Base-by-base conservation (phyloP, 495 filamentous ascomycete species). In the Pseudoneurospora amorphoporcata region DNA sequence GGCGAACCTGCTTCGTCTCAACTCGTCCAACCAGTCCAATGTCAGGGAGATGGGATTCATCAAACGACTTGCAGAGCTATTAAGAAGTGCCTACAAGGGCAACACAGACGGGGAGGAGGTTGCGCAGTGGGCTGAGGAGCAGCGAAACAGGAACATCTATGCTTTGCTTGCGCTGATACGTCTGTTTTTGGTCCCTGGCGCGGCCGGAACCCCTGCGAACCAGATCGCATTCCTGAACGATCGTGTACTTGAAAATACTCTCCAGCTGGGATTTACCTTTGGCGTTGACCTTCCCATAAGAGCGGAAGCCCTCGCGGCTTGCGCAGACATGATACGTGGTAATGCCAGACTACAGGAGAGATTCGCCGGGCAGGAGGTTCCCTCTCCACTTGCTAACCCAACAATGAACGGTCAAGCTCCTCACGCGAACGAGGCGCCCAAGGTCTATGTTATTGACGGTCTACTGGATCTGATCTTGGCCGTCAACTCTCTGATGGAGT, bases 1-100 rank as follows among this genome's bases (percentile, higher is more conserved):
- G 19, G 93, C 93, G 39, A 97, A 98, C 78, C 87, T 99, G 29
- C 84, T 98, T n/a, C 88, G 90, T 58, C 87, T 94, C 73, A 98
- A 98, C 78, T 84, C 90, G 32, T 93, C 94, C 32, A 99, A 98
- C 78, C 96, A 98, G 80, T 94, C 92, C 41, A 91, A 93, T 74
- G 98, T 99, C 78, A 86, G 95, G 68, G 96, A 99, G 79, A 95
- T 92, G 42, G 94, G 93, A 0, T 95, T 90, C 76, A 88, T 97
- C 32, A 86, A 89, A 39, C 90, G 89, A 77, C 80, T 97, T 68
- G 88, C 90, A 29, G 87, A 86, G 35, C 83, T 98, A 32, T 85
- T 98, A 12, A 81, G 83, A 53, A 88, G 90, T 77, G 87, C 89
- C 73, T 87, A 90, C 71, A 79, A 83, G 74, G 85, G 85, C 53